Percentiles rank a stretch among this genome's conserved stretches.
Conservation (phyloP, 768 basidiomycete species). For the Harrya chromipes region DNA sequence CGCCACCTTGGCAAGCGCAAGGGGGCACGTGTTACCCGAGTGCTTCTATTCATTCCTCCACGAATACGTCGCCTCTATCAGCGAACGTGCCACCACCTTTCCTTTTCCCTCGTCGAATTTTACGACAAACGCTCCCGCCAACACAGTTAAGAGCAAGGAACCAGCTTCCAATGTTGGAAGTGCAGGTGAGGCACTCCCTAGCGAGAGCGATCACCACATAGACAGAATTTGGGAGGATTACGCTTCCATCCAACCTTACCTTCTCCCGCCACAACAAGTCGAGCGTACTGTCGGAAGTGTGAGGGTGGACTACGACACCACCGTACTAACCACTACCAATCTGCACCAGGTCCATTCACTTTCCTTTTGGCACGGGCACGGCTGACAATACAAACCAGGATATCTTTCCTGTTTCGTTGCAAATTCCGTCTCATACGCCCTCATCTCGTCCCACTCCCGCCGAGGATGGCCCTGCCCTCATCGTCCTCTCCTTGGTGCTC, state of each 20-base stretch:
- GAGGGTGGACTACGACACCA: constrained; percentile 48
- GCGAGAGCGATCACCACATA: constrained; percentile 81
- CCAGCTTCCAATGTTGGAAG: constrained; percentile 7
- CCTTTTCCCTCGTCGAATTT: constrained; percentile 37
- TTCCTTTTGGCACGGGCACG: not conserved
- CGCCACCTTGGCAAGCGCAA: constrained; percentile 65
- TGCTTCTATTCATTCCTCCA: constrained; percentile 94
- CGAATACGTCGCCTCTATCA: constrained; percentile 79
- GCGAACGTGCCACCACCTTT: constrained; percentile 55
- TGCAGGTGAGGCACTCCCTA: constrained; percentile 49
- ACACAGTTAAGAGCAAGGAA: constrained; percentile 18
- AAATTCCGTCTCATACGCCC: constrained; percentile 51
- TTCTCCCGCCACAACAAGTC: constrained; percentile 42
- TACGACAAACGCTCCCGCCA: constrained; percentile 31
- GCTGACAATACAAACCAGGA: constrained; percentile 43
- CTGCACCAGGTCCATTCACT: constrained; percentile 53
- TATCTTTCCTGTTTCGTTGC: constrained; percentile 72
- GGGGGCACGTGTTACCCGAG: constrained; percentile 84
- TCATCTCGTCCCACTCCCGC: constrained; percentile 49
- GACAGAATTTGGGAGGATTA: constrained; percentile 88
- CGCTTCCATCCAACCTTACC: constrained; percentile 72
- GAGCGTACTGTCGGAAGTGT: constrained; percentile 52
- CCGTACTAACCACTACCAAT: constrained; percentile 40
- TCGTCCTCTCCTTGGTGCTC: constrained; percentile 83
- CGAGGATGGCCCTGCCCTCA: constrained; percentile 86